Base-by-base conservation (phyloP, 2,329 filamentous ascomycete genomes). In the Geosmithia morbida region DNA sequence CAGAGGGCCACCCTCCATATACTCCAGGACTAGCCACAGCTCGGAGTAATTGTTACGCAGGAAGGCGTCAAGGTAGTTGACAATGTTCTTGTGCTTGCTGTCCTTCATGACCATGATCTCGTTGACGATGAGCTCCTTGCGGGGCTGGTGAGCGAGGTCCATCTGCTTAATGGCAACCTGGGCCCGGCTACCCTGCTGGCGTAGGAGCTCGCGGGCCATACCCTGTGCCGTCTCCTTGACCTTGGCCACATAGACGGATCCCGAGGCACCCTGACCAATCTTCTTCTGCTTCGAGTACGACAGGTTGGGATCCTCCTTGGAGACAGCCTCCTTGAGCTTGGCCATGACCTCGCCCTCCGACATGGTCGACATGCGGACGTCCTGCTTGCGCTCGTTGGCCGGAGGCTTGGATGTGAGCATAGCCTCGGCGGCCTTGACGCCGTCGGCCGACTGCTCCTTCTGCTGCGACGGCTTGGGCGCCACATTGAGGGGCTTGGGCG, bases 81-180 rank as follows among this genome's bases (percentile, higher is more conserved):
- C 92, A 70, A 98, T 98, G 66, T 98, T 98, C 51, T 85, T 83
- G 65, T 98, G 92, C 62, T 89, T 86, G 71, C 87, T 95, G 68
- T 98, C 92, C 70, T 97, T 96, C 92, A 98, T 98, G 50, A 98
- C 92, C 70, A 98, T 94, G 60, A 98, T 98, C 61, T 98, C 92
- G 64, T 98, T 98, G 47, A 98, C 92, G 59, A 98, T 98, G 59
- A 98, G 71, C 66, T 98, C 92, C 72, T 98, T 98, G 50, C 92
- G 78, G 44, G 92, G 92, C 65, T 98, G 92, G 61, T 94, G 92
- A 46, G 90, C 87, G 48, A 98, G 77, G 68, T 98, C 92, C 92
- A 98, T 98, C 69, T 98, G 92, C 71, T 98, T 98, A 62, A 98
- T 98, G 41, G 92, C 92, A 51, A 98, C 92, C 62, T 96, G 87